Evolutionary conservation across 2,329 filamentous ascomycete genomes (phyloP).

Genomic region (Apiospora malaysiana): DNA sequence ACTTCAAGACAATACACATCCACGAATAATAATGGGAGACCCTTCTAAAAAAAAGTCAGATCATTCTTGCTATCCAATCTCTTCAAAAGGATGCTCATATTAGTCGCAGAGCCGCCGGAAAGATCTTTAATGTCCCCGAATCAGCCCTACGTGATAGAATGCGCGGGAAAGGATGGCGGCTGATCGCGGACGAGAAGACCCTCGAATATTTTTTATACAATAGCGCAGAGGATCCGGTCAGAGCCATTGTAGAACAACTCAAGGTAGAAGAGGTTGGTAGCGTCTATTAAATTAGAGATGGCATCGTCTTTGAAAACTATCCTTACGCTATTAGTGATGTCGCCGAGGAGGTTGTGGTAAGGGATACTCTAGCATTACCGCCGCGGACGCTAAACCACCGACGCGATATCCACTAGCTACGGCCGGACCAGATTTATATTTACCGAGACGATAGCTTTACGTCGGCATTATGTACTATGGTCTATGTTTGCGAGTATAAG

Average conservation of each 20-base stretch:
- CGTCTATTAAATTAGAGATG: constrained; percentile 35
- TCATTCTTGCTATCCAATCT: too few relatives aligned
- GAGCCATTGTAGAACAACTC: constrained; percentile 38
- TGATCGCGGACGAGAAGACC: constrained; percentile 36
- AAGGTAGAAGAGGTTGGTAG: constrained; percentile 29
- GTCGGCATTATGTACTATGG: constrained; percentile 29
- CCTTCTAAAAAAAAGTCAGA: too few relatives aligned
- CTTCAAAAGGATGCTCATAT: too few relatives aligned
- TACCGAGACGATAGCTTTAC: constrained; percentile 29
- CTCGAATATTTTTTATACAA: constrained; percentile 39
- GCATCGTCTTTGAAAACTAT: constrained; percentile 42
- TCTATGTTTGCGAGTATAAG: constrained; percentile 52
- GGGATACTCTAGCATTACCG: constrained; percentile 21
- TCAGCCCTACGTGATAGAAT: too few relatives aligned
- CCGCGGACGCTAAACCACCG: constrained; percentile 29
- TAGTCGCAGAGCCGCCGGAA: too few relatives aligned
- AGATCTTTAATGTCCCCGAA: too few relatives aligned
- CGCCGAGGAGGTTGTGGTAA: constrained; percentile 28
- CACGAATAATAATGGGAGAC: too few relatives aligned
- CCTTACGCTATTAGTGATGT: constrained; percentile 35
- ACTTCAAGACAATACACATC: too few relatives aligned
- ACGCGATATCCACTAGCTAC: constrained; percentile 29
- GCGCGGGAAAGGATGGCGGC: too few relatives aligned
- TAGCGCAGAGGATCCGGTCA: constrained; percentile 40
- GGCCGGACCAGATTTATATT: constrained; percentile 43